Evolutionary conservation across 805 yeast genomes (phyloP).

Genomic region (Sugiyamaella boreocaroliniensis): DNA sequence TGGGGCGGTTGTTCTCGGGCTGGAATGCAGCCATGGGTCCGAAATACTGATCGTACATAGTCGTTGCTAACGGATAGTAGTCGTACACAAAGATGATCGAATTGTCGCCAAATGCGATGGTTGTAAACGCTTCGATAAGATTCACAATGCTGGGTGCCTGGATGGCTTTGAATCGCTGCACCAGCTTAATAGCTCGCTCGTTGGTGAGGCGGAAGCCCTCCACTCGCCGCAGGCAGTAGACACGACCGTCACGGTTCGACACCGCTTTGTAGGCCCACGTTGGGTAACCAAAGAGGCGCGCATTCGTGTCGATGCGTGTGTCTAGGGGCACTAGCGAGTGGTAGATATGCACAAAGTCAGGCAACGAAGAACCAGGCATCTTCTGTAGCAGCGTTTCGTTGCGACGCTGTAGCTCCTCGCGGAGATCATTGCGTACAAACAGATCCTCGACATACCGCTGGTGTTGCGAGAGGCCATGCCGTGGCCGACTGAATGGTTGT

Average conservation of each 20-base stretch:
- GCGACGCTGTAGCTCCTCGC: conserved; percentile 63
- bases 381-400: conserved; percentile 76
- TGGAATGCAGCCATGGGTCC: conserved; percentile 33
- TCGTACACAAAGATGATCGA: conserved; percentile 77
- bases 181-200: conserved; percentile 52
- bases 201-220: conserved; percentile 50
- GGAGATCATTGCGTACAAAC: conserved; percentile 64
- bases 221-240: conserved; percentile 70
- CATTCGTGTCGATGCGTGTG: conserved; percentile 34
- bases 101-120: conserved; percentile 75
- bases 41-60: conserved; percentile 64
- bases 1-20: conserved; percentile 30
- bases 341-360: conserved; percentile 73
- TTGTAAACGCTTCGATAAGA: conserved; percentile 76
- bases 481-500: conserved; percentile 50
- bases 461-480: conserved; percentile 57
- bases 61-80: conserved; percentile 69
- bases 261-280: conserved; percentile 71
- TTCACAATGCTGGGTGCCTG: conserved; percentile 45
- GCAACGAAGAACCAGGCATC: conserved; percentile 52
- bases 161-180: conserved; percentile 60
- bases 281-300: conserved; percentile 44
- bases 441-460: conserved; percentile 64
- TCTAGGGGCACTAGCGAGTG: conserved; percentile 84
- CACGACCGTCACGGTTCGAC: conserved; percentile 68